These are phyloP conservation scores for Aspergillus diversus DNA, from an alignment of 495 filamentous ascomycete species.

Conservation along the genomic window DNA sequence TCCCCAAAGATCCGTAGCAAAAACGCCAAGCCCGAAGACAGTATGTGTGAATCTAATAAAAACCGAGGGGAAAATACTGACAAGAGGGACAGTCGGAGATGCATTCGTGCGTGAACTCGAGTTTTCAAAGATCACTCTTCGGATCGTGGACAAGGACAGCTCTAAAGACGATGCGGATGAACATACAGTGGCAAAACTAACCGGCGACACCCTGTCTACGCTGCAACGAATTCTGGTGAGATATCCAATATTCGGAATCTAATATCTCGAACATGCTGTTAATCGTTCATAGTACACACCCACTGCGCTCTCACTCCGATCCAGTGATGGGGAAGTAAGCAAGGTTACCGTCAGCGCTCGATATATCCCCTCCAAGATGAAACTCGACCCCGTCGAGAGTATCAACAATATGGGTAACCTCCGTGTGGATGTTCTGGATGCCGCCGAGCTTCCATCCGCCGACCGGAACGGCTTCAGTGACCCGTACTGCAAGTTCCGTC, in stretches of 20 bases:
- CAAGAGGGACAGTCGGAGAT: slow-evolving; percentile 66
- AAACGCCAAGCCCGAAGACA: slow-evolving; percentile 76
- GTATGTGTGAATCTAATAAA: slow-evolving; percentile 39
- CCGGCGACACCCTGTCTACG: slow-evolving; percentile 81
- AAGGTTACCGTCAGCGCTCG: slow-evolving; percentile 88
- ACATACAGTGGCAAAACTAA: slow-evolving; percentile 76
- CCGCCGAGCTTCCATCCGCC: slow-evolving; percentile 81
- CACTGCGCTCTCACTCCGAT: slow-evolving; percentile 75
- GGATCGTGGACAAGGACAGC: slow-evolving; percentile 74
- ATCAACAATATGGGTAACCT: slow-evolving; percentile 98
- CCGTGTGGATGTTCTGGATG: slow-evolving; percentile 88
- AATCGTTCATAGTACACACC: slow-evolving; percentile 72
- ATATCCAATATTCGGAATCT: slow-evolving; percentile 14
- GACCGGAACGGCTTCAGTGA: slow-evolving; percentile 97
- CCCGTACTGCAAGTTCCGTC: slow-evolving; percentile 91
- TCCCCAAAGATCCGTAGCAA: slow-evolving; percentile 71
- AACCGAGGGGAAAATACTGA: slow-evolving; percentile 15
- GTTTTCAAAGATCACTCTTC: slow-evolving; percentile 88
- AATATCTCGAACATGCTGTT: slow-evolving; percentile 18
- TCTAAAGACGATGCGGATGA: slow-evolving; percentile 68
- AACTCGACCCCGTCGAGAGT: slow-evolving; percentile 88
- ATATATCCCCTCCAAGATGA: slow-evolving; percentile 92
- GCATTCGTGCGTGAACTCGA: slow-evolving; percentile 96
- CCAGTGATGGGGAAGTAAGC: slow-evolving; percentile 73
- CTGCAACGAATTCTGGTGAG: slow-evolving; percentile 83